These are phyloP conservation scores for Coemansia sp. DNA, from an alignment of 192 early-diverging fungal genomes.

Conservation along the genomic window DNA sequence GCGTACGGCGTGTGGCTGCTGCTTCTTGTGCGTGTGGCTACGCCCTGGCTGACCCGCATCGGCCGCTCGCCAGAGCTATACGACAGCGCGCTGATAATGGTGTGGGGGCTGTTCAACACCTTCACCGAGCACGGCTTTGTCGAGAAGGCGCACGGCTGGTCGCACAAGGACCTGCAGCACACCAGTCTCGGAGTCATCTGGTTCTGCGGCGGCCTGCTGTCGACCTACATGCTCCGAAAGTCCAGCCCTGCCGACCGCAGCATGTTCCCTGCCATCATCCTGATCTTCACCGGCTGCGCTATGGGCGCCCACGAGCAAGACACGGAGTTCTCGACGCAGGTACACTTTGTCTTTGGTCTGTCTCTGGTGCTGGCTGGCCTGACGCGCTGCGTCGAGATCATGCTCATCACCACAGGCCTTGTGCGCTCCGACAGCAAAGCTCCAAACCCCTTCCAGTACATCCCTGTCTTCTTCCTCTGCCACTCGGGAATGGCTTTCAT, in stretches of 20 bases:
- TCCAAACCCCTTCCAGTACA: conserved; percentile 54
- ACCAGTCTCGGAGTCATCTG: conserved; percentile 69
- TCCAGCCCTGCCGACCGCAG: conserved; percentile 49
- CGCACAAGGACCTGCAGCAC: conserved; percentile 67
- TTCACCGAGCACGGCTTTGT: conserved; percentile 69
- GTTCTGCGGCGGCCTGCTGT: conserved; percentile 63
- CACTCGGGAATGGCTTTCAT: conserved; percentile 66
- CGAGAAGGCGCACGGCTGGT: conserved; percentile 57
- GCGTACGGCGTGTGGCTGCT: conserved; percentile 65
- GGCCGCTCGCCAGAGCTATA: conserved; percentile 68
- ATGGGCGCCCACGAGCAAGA: conserved; percentile 64
- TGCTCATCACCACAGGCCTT: conserved; percentile 38
- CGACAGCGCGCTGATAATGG: conserved; percentile 65
- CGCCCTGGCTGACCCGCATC: conserved; percentile 57
- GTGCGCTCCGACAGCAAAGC: conserved; percentile 23
- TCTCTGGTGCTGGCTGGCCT: conserved; percentile 60
- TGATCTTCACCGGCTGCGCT: conserved; percentile 62
- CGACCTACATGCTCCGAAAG: conserved; percentile 55
- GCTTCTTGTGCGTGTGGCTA: conserved; percentile 58
- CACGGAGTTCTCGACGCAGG: conserved; percentile 57
- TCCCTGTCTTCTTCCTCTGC: conserved; percentile 56
- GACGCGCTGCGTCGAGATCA: conserved; percentile 60
- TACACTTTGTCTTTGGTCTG: conserved; percentile 68
- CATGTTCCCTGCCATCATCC: conserved; percentile 62
- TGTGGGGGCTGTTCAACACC: conserved; percentile 70